A percentile compares a stretch with the other conserved stretches of the same genome.
These are phyloP conservation scores for Penicillium hordei DNA, from an alignment of 2,329 filamentous ascomycete genomes.

Conservation along the genomic window DNA sequence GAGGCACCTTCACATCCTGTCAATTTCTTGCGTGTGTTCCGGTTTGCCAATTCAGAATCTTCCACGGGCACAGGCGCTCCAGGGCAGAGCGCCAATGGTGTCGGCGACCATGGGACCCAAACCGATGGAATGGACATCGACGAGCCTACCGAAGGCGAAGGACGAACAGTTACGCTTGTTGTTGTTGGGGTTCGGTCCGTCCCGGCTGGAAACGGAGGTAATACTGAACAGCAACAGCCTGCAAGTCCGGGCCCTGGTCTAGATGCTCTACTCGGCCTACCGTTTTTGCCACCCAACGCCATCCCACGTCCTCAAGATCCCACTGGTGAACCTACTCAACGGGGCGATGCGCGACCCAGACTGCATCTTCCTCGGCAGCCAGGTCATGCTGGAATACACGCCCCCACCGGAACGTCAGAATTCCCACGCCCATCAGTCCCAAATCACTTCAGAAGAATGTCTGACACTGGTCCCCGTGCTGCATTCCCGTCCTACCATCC, in stretches of 20 bases:
- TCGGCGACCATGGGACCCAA: conserved; percentile 26
- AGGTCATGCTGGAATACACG: conserved; percentile 54
- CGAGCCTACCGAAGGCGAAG: conserved; percentile 46
- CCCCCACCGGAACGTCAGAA: conserved; percentile 53
- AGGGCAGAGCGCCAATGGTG: conserved; percentile 26
- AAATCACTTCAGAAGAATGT: conserved; percentile 32
- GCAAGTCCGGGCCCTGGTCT: conserved; percentile 42
- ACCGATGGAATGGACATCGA: conserved; percentile 43
- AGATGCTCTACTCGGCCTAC: conserved; percentile 49
- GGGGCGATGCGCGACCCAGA: conserved; percentile 55
- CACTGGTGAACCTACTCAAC: conserved; percentile 53
- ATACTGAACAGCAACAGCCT: conserved; percentile 46
- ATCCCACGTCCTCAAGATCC: conserved; percentile 43
- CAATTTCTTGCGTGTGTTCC: conserved; percentile 69
- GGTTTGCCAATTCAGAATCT: conserved; percentile 58
- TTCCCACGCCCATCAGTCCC: conserved; percentile 53
- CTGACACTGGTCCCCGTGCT: conserved; percentile 32
- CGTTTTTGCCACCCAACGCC: conserved; percentile 46
- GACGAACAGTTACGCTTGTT: conserved; percentile 66
- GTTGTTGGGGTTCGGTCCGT: conserved; percentile 69
- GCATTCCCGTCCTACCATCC: conserved; percentile 37
- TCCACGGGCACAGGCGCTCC: conserved; percentile 24
- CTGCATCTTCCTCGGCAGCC: conserved; percentile 53
- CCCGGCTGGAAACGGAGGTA: conserved; percentile 51
- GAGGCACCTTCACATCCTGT: conserved; percentile 55